Conservation (phyloP, 305 asterid species). For the Stenogyne calaminthoides region DNA sequence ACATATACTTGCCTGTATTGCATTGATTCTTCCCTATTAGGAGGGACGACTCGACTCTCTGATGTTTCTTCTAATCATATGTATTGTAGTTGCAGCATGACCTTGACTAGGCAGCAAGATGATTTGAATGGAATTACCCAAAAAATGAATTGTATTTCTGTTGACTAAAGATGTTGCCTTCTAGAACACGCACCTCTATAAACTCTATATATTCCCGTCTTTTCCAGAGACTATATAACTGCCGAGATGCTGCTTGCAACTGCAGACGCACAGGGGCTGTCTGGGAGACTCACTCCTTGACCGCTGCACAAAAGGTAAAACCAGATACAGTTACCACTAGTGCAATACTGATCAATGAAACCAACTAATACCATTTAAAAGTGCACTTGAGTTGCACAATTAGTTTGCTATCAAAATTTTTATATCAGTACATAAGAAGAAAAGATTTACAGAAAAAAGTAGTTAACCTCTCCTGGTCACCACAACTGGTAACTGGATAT, state of each 20-base stretch:
- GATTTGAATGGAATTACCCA: slow-evolving; percentile 19
- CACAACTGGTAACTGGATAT: slow-evolving; percentile 36
- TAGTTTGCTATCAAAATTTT: not conserved
- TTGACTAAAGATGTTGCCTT: slow-evolving; percentile 38
- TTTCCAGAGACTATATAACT: slow-evolving; percentile 44
- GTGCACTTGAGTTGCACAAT: no score
- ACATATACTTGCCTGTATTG: slow-evolving; percentile 34
- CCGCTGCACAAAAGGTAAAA: slow-evolving; percentile 39
- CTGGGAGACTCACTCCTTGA: slow-evolving; percentile 65
- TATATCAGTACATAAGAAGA: not conserved
- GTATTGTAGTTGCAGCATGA: slow-evolving; percentile 34
- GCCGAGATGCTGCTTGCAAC: slow-evolving; percentile 54
- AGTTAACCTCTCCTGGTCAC: slow-evolving; percentile 68
- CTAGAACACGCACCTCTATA: slow-evolving; percentile 30
- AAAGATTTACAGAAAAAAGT: not conserved
- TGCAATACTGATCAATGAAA: no score
- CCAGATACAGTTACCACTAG: not conserved
- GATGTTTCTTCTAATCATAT: slow-evolving; percentile 44
- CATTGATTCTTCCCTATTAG: slow-evolving; percentile 29
- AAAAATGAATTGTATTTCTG: slow-evolving; percentile 35
- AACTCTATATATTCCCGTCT: slow-evolving; percentile 33
- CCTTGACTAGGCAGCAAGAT: slow-evolving; percentile 34
- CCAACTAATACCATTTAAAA: no score
- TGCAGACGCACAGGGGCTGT: slow-evolving; percentile 62
- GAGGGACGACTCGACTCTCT: slow-evolving; percentile 33